Evolutionary conservation across 169 alveolate species (phyloP).

Genomic region (Plasmodium berghei): DNA sequence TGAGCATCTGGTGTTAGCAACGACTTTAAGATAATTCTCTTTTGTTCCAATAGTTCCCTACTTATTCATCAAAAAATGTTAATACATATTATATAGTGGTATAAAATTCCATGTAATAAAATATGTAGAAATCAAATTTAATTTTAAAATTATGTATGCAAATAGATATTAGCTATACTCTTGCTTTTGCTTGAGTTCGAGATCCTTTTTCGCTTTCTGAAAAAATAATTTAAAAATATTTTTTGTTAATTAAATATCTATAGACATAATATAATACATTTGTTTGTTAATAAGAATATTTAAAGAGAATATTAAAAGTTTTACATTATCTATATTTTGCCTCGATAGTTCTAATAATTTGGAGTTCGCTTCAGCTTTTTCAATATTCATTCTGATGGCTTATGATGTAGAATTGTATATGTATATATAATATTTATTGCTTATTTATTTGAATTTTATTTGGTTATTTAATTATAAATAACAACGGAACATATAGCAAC

Average conservation of each 20-base stretch:
- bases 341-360: slow-evolving; percentile 52
- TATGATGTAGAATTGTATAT: neutral
- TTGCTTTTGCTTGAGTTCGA: neutral
- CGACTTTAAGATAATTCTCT: slow-evolving; percentile 58
- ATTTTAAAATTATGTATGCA: neutral
- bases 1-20: slow-evolving; percentile 75
- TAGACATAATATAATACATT: neutral
- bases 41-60: slow-evolving; percentile 66
- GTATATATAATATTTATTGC: neutral
- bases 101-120: neutral
- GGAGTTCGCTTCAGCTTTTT: slow-evolving; percentile 62
- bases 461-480: no score
- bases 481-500: no score
- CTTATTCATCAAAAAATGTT: neutral
- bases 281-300: neutral
- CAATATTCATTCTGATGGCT: slow-evolving; percentile 41
- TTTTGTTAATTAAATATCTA: neutral
- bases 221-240: neutral
- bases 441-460: no score
- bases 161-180: neutral
- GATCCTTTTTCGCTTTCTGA: neutral
- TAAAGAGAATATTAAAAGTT: no score
- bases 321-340: slow-evolving; percentile 70
- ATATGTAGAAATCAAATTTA: neutral
- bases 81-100: neutral